Conservation (phyloP, 129 eudicot species). For the Dittrichia graveolens region DNA sequence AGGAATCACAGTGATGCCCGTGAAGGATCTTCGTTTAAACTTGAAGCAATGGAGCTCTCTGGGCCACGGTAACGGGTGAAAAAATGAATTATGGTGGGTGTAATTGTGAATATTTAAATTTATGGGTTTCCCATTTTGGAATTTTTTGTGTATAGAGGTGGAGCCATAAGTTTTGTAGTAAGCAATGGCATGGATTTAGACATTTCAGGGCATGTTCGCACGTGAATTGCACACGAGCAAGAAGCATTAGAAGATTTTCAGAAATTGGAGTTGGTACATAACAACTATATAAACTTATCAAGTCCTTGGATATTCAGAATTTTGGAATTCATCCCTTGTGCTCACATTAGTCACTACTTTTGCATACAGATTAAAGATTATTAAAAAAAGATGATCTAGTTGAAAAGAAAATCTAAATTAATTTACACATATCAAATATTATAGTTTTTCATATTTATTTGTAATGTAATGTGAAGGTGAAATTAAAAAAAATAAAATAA, state of each 20-base stretch:
- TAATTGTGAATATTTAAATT: conserved; percentile 34
- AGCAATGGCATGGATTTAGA: conserved; percentile 18
- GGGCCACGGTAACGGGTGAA: conserved; percentile 60
- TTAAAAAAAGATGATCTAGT: no score
- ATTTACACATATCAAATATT: no score
- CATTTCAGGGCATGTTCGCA: conserved; percentile 21
- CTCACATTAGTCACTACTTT: not conserved
- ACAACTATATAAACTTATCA: no score
- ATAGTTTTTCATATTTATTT: no score
- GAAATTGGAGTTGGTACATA: not conserved
- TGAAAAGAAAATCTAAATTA: no score
- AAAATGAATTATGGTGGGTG: conserved; percentile 4
- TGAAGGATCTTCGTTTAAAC: conserved; percentile 62
- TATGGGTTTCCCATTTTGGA: conserved; percentile 10
- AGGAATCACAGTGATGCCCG: conserved; percentile 47
- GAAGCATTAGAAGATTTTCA: not conserved
- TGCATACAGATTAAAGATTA: no score
- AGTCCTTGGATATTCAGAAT: not conserved
- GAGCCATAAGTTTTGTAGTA: conserved; percentile 31
- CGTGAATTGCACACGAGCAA: conserved; percentile 19
- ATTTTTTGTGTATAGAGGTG: conserved; percentile 25
- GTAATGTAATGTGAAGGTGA: no score
- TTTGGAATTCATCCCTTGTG: not conserved
- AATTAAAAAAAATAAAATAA: no score
- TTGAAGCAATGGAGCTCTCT: conserved; percentile 90